These are phyloP conservation scores for Coelastrella sp. DNA, from an alignment of 139 green algal genomes.

Conservation along the genomic window DNA sequence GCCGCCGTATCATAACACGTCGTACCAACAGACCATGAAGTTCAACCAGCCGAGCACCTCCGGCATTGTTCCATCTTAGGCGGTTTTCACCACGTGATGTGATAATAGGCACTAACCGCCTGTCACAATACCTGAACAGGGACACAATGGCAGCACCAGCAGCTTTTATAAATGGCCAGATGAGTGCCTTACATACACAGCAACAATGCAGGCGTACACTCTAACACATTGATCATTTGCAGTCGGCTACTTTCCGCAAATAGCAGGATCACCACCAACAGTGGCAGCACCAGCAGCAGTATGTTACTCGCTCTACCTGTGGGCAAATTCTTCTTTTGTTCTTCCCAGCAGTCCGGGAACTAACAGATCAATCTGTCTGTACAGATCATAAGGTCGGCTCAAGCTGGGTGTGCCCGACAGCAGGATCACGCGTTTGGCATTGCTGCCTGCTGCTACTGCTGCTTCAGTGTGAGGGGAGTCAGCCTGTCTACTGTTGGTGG, in stretches of 20 bases:
- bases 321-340: slow-evolving; percentile 82
- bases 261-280: neutral
- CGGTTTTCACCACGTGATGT: slow-evolving; percentile 8
- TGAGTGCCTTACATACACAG: too few relatives aligned
- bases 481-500: slow-evolving; percentile 54
- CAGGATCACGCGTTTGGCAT: slow-evolving; percentile 74
- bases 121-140: slow-evolving; percentile 69
- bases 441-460: slow-evolving; percentile 50
- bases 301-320: slow-evolving; percentile 61
- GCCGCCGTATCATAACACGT: slow-evolving; percentile 90
- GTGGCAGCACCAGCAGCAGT: neutral
- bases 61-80: slow-evolving; percentile 66
- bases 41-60: slow-evolving; percentile 76
- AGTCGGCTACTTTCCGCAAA: too few relatives aligned
- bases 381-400: slow-evolving; percentile 89
- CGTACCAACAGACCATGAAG: slow-evolving; percentile 90
- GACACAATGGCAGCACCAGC: neutral
- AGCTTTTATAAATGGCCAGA: neutral
- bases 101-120: slow-evolving; percentile 67
- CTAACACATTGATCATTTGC: too few relatives aligned
- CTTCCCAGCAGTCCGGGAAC: slow-evolving; percentile 80
- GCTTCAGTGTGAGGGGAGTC: slow-evolving; percentile 85
- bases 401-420: slow-evolving; percentile 93
- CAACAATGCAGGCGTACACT: too few relatives aligned
- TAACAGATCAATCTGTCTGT: slow-evolving; percentile 81